Base-by-base conservation (phyloP, 1,284 basidiomycete species). In the Meira miltonrushii region DNA sequence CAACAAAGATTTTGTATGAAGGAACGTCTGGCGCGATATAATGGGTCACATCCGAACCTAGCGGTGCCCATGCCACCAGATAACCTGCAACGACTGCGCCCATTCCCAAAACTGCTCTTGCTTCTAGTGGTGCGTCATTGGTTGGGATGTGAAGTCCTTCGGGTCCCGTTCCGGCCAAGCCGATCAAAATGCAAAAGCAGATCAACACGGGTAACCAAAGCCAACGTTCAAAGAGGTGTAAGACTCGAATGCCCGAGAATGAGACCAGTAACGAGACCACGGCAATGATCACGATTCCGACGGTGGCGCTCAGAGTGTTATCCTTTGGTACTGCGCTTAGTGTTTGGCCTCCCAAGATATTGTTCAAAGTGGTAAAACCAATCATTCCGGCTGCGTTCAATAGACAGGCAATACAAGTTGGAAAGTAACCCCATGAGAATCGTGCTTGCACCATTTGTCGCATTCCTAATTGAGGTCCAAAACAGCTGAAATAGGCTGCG, bases 241-340 rank as follows among this genome's bases (percentile, higher is more conserved):
- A 81, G 10, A 90, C 83, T 51, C 81, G 84, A 74, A 86, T 86
- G 0, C 90, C 90, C 72, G 85, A 88, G 75, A 92, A 92, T 10
- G 88, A 89, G 19, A 92, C 80, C 12, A 89, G 74, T 23, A 96
- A 82, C 2, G 89, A 87, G 48, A 94, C 82, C 33, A 88, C 67
- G 0, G 85, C 83, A 25, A 94, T 87, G 50, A 96, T 86, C 25
- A 92, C 88, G 59, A 96, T 96, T 0, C 92, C 92, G 13, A 94
- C 88, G 43, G 76, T 78, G 19, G 80, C 73, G 1, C 79, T 78
- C 9, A 82, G 71, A 38, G 57, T 61, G 11, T 59, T 55, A 44
- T 51, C 40, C 25, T 77, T 60, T 13, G 75, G 77, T 41, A 81
- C 79, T 9, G 80, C 79, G 11, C 74, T 74, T 12, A 82, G 54